Evolutionary conservation across 2,329 filamentous ascomycete genomes (phyloP).

Genomic region (Waltergamsia citrina): DNA sequence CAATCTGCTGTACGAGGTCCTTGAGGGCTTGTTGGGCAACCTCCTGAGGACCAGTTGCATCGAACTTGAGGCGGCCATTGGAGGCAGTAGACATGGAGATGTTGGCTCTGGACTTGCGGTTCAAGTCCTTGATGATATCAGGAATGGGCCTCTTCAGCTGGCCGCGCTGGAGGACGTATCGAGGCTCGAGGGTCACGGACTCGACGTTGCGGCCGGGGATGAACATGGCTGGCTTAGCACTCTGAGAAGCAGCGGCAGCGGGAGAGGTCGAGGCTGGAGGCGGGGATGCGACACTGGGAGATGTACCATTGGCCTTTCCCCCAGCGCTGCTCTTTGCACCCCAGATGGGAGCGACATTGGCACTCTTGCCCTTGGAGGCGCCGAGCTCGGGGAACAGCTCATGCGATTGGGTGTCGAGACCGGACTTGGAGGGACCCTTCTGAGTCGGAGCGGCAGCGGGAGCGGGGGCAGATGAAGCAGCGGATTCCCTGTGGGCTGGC

Average conservation of each 20-base stretch:
- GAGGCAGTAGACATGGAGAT: constrained; percentile 69
- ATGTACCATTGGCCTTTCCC: constrained; percentile 43
- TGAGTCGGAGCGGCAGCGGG: background rate
- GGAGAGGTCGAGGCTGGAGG: constrained; percentile 56
- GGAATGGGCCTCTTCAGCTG: constrained; percentile 78
- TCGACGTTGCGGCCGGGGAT: constrained; percentile 80
- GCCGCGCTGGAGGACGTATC: constrained; percentile 64
- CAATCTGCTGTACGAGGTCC: constrained; percentile 81
- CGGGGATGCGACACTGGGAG: constrained; percentile 46
- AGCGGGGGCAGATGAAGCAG: background rate
- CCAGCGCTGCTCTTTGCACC: constrained; percentile 55
- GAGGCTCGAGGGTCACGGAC: constrained; percentile 61
- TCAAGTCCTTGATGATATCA: constrained; percentile 85
- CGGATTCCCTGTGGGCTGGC: too few species aligned
- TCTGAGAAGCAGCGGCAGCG: constrained; percentile 31
- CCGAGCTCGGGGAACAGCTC: constrained; percentile 93
- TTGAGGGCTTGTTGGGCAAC: constrained; percentile 81
- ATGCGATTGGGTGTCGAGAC: constrained; percentile 75
- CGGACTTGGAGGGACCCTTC: constrained; percentile 1
- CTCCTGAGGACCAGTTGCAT: constrained; percentile 75
- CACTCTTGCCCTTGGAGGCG: constrained; percentile 54
- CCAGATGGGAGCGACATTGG: constrained; percentile 66
- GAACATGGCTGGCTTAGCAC: constrained; percentile 48
- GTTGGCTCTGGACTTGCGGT: constrained; percentile 80
- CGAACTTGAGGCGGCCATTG: constrained; percentile 68